Base-by-base conservation (phyloP, 345 rosid species). In the Citrus unshiu region DNA sequence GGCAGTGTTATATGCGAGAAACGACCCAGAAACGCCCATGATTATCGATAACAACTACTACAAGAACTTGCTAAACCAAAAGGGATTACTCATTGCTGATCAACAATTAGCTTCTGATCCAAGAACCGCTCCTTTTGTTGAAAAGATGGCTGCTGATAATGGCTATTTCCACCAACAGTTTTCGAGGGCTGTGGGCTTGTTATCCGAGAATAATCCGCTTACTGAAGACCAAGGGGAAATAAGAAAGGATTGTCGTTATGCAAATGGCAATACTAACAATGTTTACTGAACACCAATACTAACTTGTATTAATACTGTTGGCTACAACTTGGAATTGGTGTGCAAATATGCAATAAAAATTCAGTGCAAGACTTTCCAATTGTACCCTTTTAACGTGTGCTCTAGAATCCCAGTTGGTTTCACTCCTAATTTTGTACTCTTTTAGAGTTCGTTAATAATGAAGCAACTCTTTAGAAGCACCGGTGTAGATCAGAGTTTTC, bases 1-100 rank as follows among this genome's bases (percentile, higher is more conserved):
- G 2, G 88, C 76, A 0, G 97, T 93, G 49, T 43, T 84, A 32
- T 93, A 95, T 57, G 80, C 95, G 14, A 87, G 98, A 76, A 92
- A 90, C 37, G 96, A 95, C 81, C 80, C 86, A 0, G 90, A 89
- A 81, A 95, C 98, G 0, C 97, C 99, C 0, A 93, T 95, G 97
- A 78, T 89, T 76, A 79, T 93, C 29, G 98, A 93, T 80, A 95
- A 95, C 79, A 57, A 80, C 77, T 95, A 93, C 85, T 89, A 88
- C 85, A 90, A 88, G 83, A 86, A 88, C 80, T 35, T 92, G 35
- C 67, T 91, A 85, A 82, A 85, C 5, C 82, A 91, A 84, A 92
- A 89, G 79, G 99, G 98, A 5, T 82, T 95, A 9, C 91, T 92
- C 68, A 0, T 68, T 1, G 84, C 91, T 2, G 98, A 93, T 75